Percentiles rank a stretch among this genome's conserved stretches.
phyloP scores from a whole-genome alignment of 805 yeast species.

The Kluyveromyces nonfermentans region DNA sequence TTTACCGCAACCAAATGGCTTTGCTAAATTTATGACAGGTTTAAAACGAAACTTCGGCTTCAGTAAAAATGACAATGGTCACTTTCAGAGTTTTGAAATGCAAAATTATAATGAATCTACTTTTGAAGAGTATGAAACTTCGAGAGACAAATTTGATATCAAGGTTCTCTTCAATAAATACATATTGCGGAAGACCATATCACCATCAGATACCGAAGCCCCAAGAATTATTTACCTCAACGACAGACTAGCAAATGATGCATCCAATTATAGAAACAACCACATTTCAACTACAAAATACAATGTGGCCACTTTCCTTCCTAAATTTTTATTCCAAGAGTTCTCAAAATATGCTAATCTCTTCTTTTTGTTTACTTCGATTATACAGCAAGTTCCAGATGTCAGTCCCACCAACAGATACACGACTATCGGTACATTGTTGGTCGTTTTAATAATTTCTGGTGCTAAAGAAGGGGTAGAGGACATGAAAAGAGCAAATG shows the following conservation, averaged over 20 bases:
- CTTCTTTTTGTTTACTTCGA: conserved; percentile 85
- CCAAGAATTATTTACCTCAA: conserved; percentile 64
- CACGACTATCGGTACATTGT: conserved; percentile 87
- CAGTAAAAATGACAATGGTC: conserved; percentile 3
- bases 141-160: conserved; percentile 31
- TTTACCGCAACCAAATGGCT: conserved; percentile 9
- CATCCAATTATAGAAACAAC: conserved; percentile 60
- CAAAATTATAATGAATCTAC: conserved; percentile 19
- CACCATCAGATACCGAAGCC: conserved; percentile 22
- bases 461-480: conserved; percentile 88
- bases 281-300: conserved; percentile 93
- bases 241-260: conserved; percentile 45
- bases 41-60: conserved; percentile 13
- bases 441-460: conserved; percentile 78
- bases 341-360: conserved; percentile 94
- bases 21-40: conserved; percentile 13
- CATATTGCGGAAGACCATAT: conserved; percentile 24
- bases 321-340: conserved; percentile 92
- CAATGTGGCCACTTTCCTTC: conserved; percentile 84
- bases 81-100: conserved; percentile 24
- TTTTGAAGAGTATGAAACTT: conserved; percentile 20
- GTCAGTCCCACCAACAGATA: conserved; percentile 94
- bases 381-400: conserved; percentile 92
- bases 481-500: conserved; percentile 77
- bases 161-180: conserved; percentile 31